Evolutionary conservation across 2,329 filamentous ascomycete genomes (phyloP).

Genomic region (Talaromyces sp.): DNA sequence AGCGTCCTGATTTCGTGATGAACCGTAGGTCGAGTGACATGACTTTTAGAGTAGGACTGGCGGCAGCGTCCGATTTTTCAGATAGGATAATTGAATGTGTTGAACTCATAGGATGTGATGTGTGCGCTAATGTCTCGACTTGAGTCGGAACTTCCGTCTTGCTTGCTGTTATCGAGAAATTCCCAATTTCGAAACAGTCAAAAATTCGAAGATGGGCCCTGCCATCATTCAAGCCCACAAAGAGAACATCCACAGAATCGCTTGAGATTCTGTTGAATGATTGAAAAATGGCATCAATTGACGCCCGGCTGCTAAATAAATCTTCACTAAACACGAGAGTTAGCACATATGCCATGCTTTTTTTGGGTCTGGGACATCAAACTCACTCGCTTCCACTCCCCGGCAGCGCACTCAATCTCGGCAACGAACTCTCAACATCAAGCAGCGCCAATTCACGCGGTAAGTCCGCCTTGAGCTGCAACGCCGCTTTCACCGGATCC

Average conservation of each 20-base stretch:
- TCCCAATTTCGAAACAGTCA: slow-evolving; percentile 74
- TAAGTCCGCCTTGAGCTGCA: slow-evolving; percentile 51
- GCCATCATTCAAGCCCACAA: slow-evolving; percentile 67
- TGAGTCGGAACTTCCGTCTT: slow-evolving; percentile 25
- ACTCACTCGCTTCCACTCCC: slow-evolving; percentile 56
- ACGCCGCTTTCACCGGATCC: slow-evolving; percentile 32
- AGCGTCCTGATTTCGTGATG: slow-evolving; percentile 66
- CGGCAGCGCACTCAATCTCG: slow-evolving; percentile 68
- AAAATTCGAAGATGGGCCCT: slow-evolving; percentile 74
- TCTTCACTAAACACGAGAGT: slow-evolving; percentile 36
- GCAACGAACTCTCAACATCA: slow-evolving; percentile 70
- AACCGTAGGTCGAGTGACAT: slow-evolving; percentile 79
- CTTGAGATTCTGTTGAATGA: slow-evolving; percentile 59
- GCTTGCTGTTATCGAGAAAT: slow-evolving; percentile 31
- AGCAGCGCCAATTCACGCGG: slow-evolving; percentile 67
- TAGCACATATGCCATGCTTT: background rate
- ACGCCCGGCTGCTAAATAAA: slow-evolving; percentile 64
- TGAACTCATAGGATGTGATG: slow-evolving; percentile 67
- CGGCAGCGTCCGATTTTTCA: slow-evolving; percentile 18
- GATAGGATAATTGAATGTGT: slow-evolving; percentile 66
- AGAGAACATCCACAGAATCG: slow-evolving; percentile 72
- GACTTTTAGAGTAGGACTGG: slow-evolving; percentile 44
- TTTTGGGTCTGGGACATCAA: background rate
- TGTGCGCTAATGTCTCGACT: slow-evolving; percentile 53
- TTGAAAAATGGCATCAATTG: slow-evolving; percentile 66